Percentiles rank a stretch among this genome's conserved stretches.
These are phyloP conservation scores for Grosmannia huntii DNA, from an alignment of 2,329 filamentous ascomycete species.

Conservation along the genomic window DNA sequence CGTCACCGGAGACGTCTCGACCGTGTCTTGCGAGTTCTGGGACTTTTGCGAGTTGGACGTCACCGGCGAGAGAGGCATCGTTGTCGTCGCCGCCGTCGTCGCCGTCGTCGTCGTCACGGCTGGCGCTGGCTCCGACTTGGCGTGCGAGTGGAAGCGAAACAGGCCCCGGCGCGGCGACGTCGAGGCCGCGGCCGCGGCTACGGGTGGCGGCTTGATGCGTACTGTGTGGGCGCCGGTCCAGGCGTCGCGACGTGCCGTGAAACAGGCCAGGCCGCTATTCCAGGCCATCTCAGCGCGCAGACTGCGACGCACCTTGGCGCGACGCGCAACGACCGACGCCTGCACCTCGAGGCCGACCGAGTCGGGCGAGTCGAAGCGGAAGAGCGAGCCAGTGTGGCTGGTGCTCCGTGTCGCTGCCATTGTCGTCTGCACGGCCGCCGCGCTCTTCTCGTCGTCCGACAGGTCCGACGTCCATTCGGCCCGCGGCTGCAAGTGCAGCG, in stretches of 20 bases:
- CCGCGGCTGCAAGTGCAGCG: slow-evolving; percentile 34
- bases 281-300: slow-evolving; percentile 55
- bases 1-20: slow-evolving; percentile 27
- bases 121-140: slow-evolving; percentile 7
- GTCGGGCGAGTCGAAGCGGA: slow-evolving; percentile 38
- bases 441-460: slow-evolving; percentile 33
- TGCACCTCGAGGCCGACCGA: slow-evolving; percentile 30
- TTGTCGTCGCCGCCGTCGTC: no score
- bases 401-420: background rate
- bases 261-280: slow-evolving; percentile 76
- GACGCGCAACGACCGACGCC: slow-evolving; percentile 32
- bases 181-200: slow-evolving; percentile 16
- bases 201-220: slow-evolving; percentile 36
- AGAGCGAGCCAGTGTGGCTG: slow-evolving; percentile 23
- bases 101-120: background rate
- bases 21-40: slow-evolving; percentile 16
- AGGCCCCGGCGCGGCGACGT: slow-evolving; percentile 36
- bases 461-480: slow-evolving; percentile 46
- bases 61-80: slow-evolving; percentile 15
- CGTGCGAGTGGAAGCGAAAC: slow-evolving; percentile 29
- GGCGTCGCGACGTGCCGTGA: slow-evolving; percentile 60
- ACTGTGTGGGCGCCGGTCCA: slow-evolving; percentile 70
- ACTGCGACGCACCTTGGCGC: slow-evolving; percentile 42
- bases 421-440: background rate
- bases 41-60: slow-evolving; percentile 14